These are phyloP conservation scores for Selaginella moellendorffii DNA, from an alignment of 75 land plant genomes.

Conservation along the genomic window DNA sequence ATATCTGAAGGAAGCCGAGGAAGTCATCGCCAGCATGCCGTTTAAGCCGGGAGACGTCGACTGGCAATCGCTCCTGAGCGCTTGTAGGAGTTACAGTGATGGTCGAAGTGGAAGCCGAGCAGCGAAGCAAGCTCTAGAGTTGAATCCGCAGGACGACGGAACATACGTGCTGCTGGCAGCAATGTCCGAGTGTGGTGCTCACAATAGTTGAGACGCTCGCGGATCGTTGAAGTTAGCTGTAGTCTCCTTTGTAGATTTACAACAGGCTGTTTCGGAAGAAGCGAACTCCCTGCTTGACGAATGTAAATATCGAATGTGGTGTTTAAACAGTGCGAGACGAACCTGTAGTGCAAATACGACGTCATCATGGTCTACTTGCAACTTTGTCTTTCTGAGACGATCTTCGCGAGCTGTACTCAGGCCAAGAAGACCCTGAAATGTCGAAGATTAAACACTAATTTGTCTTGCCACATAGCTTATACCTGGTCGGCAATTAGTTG, in stretches of 20 bases:
- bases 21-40: no score
- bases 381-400: conserved; percentile 38
- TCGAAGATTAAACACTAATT: not conserved
- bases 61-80: no score
- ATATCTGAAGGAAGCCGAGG: no score
- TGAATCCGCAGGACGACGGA: no score
- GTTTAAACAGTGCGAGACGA: not conserved
- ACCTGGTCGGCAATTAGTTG: conserved; percentile 83
- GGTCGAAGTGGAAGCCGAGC: no score
- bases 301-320: not conserved
- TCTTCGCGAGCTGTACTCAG: conserved; percentile 62
- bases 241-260: not conserved
- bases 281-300: conserved; percentile 28
- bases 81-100: no score
- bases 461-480: not conserved
- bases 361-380: conserved; percentile 29
- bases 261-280: conserved; percentile 21
- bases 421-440: conserved; percentile 53
- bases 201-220: no score
- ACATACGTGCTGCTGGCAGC: no score
- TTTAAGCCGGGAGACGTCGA: no score
- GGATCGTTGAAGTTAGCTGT: no score
- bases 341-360: conserved; percentile 49
- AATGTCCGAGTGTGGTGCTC: no score
- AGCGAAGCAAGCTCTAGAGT: no score